Base-by-base conservation (phyloP, 768 basidiomycete species). In the Xerocomellus chrysenteron region DNA sequence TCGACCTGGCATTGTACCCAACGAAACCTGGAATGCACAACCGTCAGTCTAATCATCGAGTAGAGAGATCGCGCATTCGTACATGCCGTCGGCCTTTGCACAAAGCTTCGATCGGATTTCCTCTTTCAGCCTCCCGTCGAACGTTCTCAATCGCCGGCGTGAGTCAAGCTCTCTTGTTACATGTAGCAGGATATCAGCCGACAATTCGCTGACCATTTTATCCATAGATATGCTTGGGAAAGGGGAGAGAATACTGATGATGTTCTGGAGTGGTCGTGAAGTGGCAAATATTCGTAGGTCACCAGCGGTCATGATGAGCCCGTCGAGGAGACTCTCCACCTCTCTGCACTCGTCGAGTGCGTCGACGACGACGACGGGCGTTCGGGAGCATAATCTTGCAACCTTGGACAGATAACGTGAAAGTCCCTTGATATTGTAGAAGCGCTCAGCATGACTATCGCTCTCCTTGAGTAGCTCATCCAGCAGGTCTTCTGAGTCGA, bases 1-100 rank as follows among this genome's bases (percentile, higher is more conserved):
- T 40, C 39, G 39, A 40, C n/a, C 39, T 40, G n/a, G 39, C n/a
- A 40, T 9, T 40, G 39, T 40, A 40, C 39, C 39, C 16, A n/a
- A 40, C n/a, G 39, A 40, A 40, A 40, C 39, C 39, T n/a, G 4
- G 8, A n/a, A 40, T 8, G n/a, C 39, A 9, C 16, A 40, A 40
- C 39, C 39, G 16, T 40, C n/a, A n/a, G 39, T n/a, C 39, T n/a
- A 17, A n/a, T 40, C 17, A n/a, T 6, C n/a, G 8, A n/a, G 8
- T 17, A n/a, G 9, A n/a, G 10, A 11, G 42, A 33, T 32, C 24
- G 19, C 17, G 5, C 40, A 11, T 2, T 19, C 64, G 33, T 24
- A 65, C 63, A 65, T 65, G 13, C 64, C 64, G 16, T 65, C 60
- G 13, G 64, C 55, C 28, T 35, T 55, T 1, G 24, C n/a, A 32